These are phyloP conservation scores for Erythrophleum fordii DNA, from an alignment of 306 rosid genomes.

Conservation along the genomic window DNA sequence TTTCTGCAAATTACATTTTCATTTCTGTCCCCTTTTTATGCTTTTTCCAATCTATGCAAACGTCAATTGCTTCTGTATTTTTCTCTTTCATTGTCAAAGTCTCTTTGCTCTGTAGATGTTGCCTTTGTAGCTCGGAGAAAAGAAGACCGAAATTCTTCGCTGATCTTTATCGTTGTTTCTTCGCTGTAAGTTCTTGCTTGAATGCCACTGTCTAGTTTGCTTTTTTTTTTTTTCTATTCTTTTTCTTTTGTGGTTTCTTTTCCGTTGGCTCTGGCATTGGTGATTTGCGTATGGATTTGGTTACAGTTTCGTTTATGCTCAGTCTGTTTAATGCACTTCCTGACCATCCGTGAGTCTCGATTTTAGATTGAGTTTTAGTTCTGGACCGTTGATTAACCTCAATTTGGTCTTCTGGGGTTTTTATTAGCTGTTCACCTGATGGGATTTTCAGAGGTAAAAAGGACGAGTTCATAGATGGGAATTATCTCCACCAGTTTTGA, in stretches of 20 bases:
- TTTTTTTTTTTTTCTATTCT: constrained; percentile 2
- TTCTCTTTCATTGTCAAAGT: background rate
- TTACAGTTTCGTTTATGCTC: constrained; percentile 6
- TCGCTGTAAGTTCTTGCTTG: constrained; percentile 23
- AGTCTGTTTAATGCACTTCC: background rate
- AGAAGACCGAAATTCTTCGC: constrained; percentile 27
- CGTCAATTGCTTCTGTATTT: background rate
- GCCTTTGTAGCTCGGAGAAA: background rate
- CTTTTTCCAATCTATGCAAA: background rate
- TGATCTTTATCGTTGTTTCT: constrained; percentile 35
- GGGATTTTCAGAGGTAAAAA: background rate
- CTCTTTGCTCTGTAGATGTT: constrained; percentile 5
- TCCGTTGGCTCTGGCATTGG: background rate
- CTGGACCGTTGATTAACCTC: background rate
- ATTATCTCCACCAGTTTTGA: background rate
- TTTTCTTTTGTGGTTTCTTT: too few relatives aligned
- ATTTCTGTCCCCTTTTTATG: background rate
- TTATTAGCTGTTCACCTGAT: background rate
- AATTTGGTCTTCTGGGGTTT: background rate
- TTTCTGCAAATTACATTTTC: background rate
- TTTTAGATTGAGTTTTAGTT: constrained; percentile 16
- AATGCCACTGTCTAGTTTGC: constrained; percentile 16
- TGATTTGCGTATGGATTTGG: background rate
- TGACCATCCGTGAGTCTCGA: background rate
- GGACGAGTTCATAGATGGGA: background rate